Conservation (phyloP, 805 yeast species). For the Metschnikowia chrysomelidarum region DNA sequence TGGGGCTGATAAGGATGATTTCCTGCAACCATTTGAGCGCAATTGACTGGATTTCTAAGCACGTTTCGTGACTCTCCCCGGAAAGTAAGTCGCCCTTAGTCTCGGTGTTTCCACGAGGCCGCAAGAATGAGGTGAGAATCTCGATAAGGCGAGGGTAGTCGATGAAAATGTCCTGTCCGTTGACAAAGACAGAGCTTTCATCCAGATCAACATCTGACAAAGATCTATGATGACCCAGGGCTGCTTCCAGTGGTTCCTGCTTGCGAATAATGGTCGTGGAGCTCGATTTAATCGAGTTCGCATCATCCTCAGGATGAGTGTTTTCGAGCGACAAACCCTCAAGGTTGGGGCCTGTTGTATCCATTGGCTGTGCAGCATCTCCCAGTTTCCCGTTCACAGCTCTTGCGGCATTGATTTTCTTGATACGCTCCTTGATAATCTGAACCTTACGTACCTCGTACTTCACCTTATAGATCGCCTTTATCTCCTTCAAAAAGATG, state of each 20-base stretch:
- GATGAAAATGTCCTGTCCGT: constrained; percentile 71
- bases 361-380: constrained; percentile 1
- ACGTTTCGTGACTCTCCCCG: constrained; percentile 38
- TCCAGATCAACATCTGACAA: constrained; percentile 16
- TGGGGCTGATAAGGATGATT: constrained; percentile 69
- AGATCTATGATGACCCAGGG: constrained; percentile 2
- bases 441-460: constrained; percentile 40
- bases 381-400: neutral
- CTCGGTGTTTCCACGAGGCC: constrained; percentile 31
- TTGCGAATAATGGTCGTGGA: constrained; percentile 27
- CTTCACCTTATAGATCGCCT: constrained; percentile 69
- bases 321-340: constrained; percentile 1
- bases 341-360: neutral
- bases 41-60: constrained; percentile 66
- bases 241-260: constrained; percentile 1
- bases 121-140: constrained; percentile 72
- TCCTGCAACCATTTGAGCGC: constrained; percentile 81
- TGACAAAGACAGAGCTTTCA: constrained; percentile 30
- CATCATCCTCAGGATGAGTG: constrained; percentile 3
- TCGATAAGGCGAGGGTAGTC: constrained; percentile 80
- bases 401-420: constrained; percentile 5
- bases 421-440: constrained; percentile 19
- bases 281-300: constrained; percentile 25
- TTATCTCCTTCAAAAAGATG: constrained; percentile 74
- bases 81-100: constrained; percentile 25